A percentile compares a stretch with the other conserved stretches of the same genome.
phyloP scores from a whole-genome alignment of 1,284 basidiomycete genomes.

The Rhodotorula sp. region DNA sequence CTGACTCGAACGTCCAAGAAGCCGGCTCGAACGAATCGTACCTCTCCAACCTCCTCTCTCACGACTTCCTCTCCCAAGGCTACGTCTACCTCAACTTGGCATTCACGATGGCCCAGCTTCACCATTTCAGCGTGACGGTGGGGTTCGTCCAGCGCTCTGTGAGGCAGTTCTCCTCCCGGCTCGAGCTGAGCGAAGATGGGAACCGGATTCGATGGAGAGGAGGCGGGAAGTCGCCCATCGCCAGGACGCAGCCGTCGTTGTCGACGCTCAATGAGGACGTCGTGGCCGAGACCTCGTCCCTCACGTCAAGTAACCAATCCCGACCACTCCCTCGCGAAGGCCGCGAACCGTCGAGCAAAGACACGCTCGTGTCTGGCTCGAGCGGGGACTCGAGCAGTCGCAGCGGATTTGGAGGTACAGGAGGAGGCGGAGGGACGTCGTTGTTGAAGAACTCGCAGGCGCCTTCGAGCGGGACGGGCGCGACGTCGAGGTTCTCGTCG shows the following conservation, averaged over 20 bases:
- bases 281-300: neutral
- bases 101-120: conserved; percentile 33
- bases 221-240: too few relatives aligned
- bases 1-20: neutral
- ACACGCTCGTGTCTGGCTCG: conserved; percentile 2
- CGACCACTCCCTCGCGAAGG: neutral
- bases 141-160: conserved; percentile 34
- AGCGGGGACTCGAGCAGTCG: neutral
- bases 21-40: conserved; percentile 32
- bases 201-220: conserved; percentile 34
- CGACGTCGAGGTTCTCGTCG: conserved; percentile 4
- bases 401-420: neutral
- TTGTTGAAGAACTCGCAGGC: conserved; percentile 1
- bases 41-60: conserved; percentile 34
- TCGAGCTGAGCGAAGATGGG: conserved; percentile 34
- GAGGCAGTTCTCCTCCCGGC: conserved; percentile 22
- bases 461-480: neutral
- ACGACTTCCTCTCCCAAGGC: conserved; percentile 34
- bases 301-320: neutral
- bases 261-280: neutral
- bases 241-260: neutral
- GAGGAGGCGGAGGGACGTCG: neutral
- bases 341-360: neutral
- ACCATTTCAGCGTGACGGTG: conserved; percentile 34
- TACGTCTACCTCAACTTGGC: conserved; percentile 41